Evolutionary conservation across 257 asterid species (phyloP).

Genomic region (Perilla frutescens): DNA sequence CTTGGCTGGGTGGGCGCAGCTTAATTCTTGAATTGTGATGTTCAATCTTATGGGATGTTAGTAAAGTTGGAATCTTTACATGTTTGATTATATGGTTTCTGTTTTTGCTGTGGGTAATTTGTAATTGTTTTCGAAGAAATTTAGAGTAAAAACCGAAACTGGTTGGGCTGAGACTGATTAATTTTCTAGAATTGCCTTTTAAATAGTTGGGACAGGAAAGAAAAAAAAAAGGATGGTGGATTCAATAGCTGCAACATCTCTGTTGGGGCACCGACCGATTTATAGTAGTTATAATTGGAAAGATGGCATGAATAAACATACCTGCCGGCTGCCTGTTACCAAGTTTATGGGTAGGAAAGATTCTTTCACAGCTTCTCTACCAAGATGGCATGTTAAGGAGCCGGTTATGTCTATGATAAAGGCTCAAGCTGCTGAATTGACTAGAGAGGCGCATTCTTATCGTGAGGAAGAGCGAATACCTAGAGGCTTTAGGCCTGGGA

Average conservation of each 20-base stretch:
- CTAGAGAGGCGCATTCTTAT: constrained; percentile 62
- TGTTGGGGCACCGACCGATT: constrained; percentile 63
- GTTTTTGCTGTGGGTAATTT: constrained; percentile 16
- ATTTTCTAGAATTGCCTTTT: not conserved
- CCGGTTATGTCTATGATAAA: constrained; percentile 40
- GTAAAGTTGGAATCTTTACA: constrained; percentile 54
- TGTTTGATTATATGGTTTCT: constrained; percentile 24
- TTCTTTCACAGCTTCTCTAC: constrained; percentile 32
- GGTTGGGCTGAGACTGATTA: not conserved
- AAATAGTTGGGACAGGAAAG: constrained; percentile 12
- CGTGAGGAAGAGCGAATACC: constrained; percentile 63
- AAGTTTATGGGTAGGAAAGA: constrained; percentile 42
- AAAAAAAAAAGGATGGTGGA: constrained; percentile 66
- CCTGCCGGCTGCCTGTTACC: constrained; percentile 43
- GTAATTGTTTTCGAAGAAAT: constrained; percentile 7
- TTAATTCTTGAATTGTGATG: constrained; percentile 39
- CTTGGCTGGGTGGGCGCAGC: constrained; percentile 39
- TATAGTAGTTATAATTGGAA: constrained; percentile 48
- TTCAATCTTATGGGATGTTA: constrained; percentile 46
- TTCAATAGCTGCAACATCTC: constrained; percentile 74
- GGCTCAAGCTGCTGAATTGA: constrained; percentile 76
- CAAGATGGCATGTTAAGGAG: constrained; percentile 30
- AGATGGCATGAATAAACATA: constrained; percentile 47
- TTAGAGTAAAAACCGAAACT: constrained; percentile 11
- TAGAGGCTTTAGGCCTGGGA: constrained; percentile 49